These are phyloP conservation scores for Uronychia setigera DNA, from an alignment of 73 alveolate genomes.

Conservation along the genomic window DNA sequence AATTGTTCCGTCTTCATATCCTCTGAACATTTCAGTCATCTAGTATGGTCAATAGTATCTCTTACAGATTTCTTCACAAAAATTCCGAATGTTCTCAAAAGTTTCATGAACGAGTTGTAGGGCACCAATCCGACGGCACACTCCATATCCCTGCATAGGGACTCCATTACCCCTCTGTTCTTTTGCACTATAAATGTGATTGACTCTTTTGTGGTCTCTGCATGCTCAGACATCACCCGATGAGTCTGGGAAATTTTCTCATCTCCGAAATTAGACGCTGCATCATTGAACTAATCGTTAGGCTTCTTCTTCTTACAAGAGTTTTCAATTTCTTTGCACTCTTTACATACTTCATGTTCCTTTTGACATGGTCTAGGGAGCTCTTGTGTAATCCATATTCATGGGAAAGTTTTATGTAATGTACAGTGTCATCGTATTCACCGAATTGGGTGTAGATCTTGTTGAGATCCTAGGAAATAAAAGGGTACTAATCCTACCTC, in stretches of 20 bases:
- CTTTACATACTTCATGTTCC: not conserved
- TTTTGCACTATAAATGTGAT: not conserved
- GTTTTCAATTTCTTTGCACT: not conserved
- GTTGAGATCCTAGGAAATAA: not conserved
- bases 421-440: not conserved
- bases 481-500: conserved; percentile 18
- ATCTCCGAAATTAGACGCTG: not conserved
- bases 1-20: not conserved
- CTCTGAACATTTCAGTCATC: not conserved
- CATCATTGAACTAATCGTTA: not conserved
- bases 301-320: not conserved
- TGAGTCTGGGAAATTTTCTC: not conserved
- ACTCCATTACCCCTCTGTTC: not conserved
- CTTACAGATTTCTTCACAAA: not conserved
- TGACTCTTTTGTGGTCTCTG: not conserved
- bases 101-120: not conserved
- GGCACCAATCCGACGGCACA: not conserved
- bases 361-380: conserved; percentile 20
- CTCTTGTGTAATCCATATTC: conserved; percentile 30
- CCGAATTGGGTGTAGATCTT: conserved; percentile 14
- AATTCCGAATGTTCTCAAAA: not conserved
- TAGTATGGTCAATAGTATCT: no score
- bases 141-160: not conserved
- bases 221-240: conserved; percentile 1
- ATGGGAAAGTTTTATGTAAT: conserved; percentile 24